Percentiles rank a stretch among this genome's conserved stretches.
Conservation (phyloP, 768 basidiomycete species). For the Suillus clintonianus region DNA sequence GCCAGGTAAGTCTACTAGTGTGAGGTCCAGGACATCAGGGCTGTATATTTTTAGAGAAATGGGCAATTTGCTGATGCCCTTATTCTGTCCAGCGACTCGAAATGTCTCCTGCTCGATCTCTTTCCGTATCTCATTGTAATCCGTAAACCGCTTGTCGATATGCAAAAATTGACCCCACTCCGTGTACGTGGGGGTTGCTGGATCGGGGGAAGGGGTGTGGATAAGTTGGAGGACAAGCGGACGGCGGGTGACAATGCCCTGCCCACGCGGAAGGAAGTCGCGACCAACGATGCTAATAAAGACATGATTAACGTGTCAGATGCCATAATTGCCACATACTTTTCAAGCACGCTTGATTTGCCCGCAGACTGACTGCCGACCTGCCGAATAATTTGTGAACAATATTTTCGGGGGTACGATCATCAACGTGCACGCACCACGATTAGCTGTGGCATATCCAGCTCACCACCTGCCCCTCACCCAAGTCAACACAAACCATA, state of each 20-base stretch:
- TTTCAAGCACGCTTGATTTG: constrained; percentile 95
- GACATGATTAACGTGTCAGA: constrained; percentile 4
- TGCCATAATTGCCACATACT: constrained; percentile 53
- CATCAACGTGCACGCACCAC: constrained; percentile 58
- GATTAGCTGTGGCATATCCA: constrained; percentile 90
- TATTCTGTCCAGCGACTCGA: constrained; percentile 97
- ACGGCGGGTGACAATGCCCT: constrained; percentile 94
- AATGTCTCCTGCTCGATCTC: constrained; percentile 99
- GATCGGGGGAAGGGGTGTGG: constrained; percentile 73
- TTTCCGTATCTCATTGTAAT: constrained; percentile 89
- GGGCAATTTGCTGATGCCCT: constrained; percentile 94
- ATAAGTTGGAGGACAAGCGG: constrained; percentile 96
- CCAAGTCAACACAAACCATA: constrained; percentile 4
- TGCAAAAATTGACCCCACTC: constrained; percentile 99
- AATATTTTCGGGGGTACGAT: neutral
- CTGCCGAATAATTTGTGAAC: constrained; percentile 38
- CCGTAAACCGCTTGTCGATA: constrained; percentile 94
- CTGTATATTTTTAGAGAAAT: constrained; percentile 96
- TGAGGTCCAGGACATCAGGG: constrained; percentile 92
- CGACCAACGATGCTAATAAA: constrained; percentile 83
- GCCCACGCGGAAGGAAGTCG: constrained; percentile 85
- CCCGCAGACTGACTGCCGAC: constrained; percentile 97
- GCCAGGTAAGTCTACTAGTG: constrained; percentile 94
- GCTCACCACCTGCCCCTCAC: constrained; percentile 66
- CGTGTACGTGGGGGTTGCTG: constrained; percentile 45